phyloP scores from a whole-genome alignment of 2,329 filamentous ascomycete species.

The Cytospora chrysosperma region DNA sequence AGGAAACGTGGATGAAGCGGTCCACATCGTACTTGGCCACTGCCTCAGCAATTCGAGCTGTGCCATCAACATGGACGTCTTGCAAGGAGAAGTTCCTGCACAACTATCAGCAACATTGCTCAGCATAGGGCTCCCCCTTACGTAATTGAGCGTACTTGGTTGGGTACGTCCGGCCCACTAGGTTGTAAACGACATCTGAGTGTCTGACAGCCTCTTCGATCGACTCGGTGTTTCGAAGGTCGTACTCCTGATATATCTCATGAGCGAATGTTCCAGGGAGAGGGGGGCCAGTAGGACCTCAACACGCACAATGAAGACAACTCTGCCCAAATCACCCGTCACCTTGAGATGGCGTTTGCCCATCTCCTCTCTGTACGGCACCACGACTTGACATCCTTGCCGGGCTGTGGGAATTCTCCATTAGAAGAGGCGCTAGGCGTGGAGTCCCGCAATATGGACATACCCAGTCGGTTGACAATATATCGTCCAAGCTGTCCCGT shows the following conservation, averaged over 20 bases:
- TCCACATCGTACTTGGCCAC: slow-evolving; percentile 98
- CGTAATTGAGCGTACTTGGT: slow-evolving; percentile 68
- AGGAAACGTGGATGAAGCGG: slow-evolving; percentile 94
- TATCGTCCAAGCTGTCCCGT: slow-evolving; percentile 95
- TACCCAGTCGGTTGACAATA: slow-evolving; percentile 90
- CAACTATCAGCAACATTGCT: neutral
- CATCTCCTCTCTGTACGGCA: slow-evolving; percentile 97
- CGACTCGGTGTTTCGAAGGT: slow-evolving; percentile 88
- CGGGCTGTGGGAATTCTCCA: slow-evolving; percentile 58
- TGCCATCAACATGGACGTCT: slow-evolving; percentile 91
- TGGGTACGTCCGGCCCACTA: slow-evolving; percentile 90
- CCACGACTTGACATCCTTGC: slow-evolving; percentile 88
- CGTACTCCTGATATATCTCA: slow-evolving; percentile 68
- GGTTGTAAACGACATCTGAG: slow-evolving; percentile 96
- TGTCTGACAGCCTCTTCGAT: slow-evolving; percentile 96
- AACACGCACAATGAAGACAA: slow-evolving; percentile 75
- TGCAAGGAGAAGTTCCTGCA: slow-evolving; percentile 85
- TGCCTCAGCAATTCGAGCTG: slow-evolving; percentile 87
- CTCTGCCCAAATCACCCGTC: slow-evolving; percentile 86
- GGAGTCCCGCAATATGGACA: slow-evolving; percentile 27
- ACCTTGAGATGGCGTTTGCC: slow-evolving; percentile 95
- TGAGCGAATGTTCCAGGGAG: slow-evolving; percentile 19
- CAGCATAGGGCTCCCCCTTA: neutral
- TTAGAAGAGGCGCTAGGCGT: slow-evolving; percentile 25
- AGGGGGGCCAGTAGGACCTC: neutral